These are phyloP conservation scores for Collybiopsis confluens DNA, from an alignment of 768 basidiomycete species.

Conservation along the genomic window DNA sequence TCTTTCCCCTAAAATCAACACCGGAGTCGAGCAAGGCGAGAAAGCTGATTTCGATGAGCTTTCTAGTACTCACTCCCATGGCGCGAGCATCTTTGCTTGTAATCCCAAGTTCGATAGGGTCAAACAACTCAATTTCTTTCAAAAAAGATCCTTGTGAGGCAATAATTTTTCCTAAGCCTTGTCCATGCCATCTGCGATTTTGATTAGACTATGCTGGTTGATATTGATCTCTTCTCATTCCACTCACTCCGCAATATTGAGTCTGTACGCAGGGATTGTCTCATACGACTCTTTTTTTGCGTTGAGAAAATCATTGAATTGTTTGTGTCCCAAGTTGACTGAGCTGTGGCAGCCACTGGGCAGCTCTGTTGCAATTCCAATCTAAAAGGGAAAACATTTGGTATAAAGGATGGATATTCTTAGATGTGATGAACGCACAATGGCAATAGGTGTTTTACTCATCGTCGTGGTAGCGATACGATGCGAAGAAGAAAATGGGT, in stretches of 20 bases:
- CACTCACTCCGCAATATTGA: too few species aligned
- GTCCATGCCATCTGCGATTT: constrained; percentile 13
- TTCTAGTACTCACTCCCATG: constrained; percentile 21
- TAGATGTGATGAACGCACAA: too few species aligned
- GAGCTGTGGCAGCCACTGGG: constrained; percentile 17
- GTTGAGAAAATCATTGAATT: constrained; percentile 20
- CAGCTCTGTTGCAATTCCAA: constrained; percentile 23
- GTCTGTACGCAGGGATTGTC: constrained; percentile 19
- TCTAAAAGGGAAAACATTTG: too few species aligned
- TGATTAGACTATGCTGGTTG: not conserved
- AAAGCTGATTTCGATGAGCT: constrained; percentile 24
- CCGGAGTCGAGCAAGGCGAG: constrained; percentile 33
- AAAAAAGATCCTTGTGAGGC: constrained; percentile 24
- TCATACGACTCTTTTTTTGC: constrained; percentile 20
- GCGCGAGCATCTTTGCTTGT: constrained; percentile 21
- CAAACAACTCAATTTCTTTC: constrained; percentile 21
- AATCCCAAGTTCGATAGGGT: constrained; percentile 26
- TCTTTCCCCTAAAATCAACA: constrained; percentile 32
- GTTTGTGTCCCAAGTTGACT: constrained; percentile 17
- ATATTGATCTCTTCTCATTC: too few species aligned
- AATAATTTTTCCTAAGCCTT: constrained; percentile 13
- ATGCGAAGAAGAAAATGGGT: too few species aligned
- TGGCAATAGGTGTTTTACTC: too few species aligned
- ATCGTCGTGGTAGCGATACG: too few species aligned
- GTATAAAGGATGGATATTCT: too few species aligned